Evolutionary conservation across 345 rosid genomes (phyloP).

Genomic region (Citrus inodora): DNA sequence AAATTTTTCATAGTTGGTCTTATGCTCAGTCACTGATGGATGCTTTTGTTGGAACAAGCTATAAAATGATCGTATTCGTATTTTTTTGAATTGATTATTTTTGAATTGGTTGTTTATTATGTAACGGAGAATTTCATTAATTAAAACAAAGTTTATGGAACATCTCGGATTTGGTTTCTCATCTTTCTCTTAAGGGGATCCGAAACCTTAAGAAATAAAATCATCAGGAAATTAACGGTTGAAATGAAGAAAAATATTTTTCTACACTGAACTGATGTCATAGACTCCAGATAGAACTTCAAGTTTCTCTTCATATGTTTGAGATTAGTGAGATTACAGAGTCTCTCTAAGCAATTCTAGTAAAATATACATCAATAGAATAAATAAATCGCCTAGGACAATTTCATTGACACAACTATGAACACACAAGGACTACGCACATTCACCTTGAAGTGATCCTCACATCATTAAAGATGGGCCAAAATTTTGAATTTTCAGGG

Average conservation of each 20-base stretch:
- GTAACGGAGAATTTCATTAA: background rate
- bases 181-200: background rate
- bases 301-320: background rate
- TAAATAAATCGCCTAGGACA: constrained; percentile 24
- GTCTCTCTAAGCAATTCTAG: background rate
- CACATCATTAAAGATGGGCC: background rate
- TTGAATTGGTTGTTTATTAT: background rate
- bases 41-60: background rate
- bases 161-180: background rate
- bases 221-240: background rate
- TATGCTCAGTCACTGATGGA: background rate
- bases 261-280: background rate
- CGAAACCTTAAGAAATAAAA: no score
- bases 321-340: background rate
- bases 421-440: constrained; percentile 5
- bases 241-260: no score
- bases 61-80: background rate
- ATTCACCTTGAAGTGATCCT: background rate
- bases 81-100: background rate
- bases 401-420: background rate
- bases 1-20: background rate
- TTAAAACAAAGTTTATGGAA: background rate
- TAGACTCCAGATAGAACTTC: background rate
- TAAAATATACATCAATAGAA: constrained; percentile 26
- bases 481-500: constrained; percentile 40